A percentile compares a stretch with the other conserved stretches of the same genome.
These are phyloP conservation scores for Sphagnum fallax DNA, from an alignment of 228 moss, liverwort and hornwort species.

Conservation along the genomic window DNA sequence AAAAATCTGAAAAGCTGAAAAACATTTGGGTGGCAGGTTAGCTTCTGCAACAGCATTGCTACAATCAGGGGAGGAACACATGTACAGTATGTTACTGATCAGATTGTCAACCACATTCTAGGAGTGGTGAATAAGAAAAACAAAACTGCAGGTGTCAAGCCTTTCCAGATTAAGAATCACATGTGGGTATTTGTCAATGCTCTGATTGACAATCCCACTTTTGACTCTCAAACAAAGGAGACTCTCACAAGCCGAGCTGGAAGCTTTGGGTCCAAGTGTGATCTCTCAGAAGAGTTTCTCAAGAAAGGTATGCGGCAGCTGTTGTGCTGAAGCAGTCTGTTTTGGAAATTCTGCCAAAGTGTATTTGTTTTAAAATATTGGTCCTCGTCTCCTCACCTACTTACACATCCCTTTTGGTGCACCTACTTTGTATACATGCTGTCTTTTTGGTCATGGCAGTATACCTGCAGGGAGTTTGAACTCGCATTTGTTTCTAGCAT, in stretches of 20 bases:
- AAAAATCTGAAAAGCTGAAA: neutral
- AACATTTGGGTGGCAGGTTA: conserved; percentile 50
- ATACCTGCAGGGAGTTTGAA: no score
- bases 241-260: conserved; percentile 74
- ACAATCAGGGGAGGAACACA: conserved; percentile 96
- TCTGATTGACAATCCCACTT: conserved; percentile 97
- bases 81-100: conserved; percentile 72
- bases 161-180: conserved; percentile 75
- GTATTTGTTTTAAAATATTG: neutral
- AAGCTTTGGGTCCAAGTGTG: conserved; percentile 97
- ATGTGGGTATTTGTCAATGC: conserved; percentile 98
- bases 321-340: neutral
- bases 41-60: conserved; percentile 94
- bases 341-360: neutral
- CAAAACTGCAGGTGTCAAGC: conserved; percentile 84
- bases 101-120: conserved; percentile 67
- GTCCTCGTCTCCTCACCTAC: no score
- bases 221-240: conserved; percentile 98
- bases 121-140: conserved; percentile 73
- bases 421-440: no score
- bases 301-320: conserved; percentile 54
- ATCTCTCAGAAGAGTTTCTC: conserved; percentile 69
- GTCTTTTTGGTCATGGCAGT: no score
- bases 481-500: no score
- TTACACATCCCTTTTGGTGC: no score